A percentile compares a stretch with the other conserved stretches of the same genome.
Evolutionary conservation across 768 basidiomycete genomes (phyloP).

Genomic region (Naganishia kalamii): DNA sequence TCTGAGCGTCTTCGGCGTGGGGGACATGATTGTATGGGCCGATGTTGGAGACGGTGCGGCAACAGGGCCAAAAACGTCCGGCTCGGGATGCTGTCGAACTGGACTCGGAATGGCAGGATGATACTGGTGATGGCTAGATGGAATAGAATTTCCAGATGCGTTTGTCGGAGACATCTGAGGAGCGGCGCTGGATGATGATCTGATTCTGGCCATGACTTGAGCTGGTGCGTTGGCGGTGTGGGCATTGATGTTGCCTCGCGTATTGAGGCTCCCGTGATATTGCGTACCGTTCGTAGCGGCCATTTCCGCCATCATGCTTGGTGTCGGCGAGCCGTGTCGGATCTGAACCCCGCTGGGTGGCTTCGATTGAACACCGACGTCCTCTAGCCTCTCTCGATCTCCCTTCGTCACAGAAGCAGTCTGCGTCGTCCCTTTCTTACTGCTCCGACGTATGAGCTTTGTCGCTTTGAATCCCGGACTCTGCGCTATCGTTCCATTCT

Average conservation of each 20-base stretch:
- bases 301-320: not conserved
- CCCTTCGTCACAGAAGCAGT: not conserved
- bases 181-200: slow-evolving; percentile 5
- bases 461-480: slow-evolving; percentile 11
- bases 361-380: not conserved
- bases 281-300: not conserved
- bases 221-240: not conserved
- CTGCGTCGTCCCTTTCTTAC: slow-evolving; percentile 14
- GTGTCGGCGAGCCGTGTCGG: not conserved
- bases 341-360: not conserved
- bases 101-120: not conserved
- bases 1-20: not conserved
- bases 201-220: not conserved
- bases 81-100: not conserved
- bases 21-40: not conserved
- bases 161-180: not conserved
- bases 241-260: not conserved
- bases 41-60: not conserved
- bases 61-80: slow-evolving; percentile 8
- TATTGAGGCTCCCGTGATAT: not conserved
- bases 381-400: not conserved
- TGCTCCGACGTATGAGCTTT: slow-evolving; percentile 1
- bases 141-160: not conserved
- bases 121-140: not conserved
- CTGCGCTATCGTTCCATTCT: slow-evolving; percentile 1